Base-by-base conservation (phyloP, 495 filamentous ascomycete species). In the Durotheca rogersii region DNA sequence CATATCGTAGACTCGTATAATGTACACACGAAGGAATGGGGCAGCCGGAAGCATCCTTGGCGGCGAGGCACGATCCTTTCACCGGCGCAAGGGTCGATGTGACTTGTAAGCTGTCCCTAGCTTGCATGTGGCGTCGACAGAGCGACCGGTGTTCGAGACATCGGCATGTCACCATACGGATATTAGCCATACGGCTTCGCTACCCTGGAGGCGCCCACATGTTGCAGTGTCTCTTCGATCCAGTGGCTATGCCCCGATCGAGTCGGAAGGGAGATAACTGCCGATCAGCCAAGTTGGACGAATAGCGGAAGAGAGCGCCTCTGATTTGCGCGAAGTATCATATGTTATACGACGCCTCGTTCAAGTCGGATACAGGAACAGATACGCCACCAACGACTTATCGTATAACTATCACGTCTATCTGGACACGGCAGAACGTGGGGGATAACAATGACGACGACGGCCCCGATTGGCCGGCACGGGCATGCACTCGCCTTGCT, bases 121-220 rank as follows among this genome's bases (percentile, higher is more conserved):
- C 23, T 27, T 27, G 23, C 9, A 27, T 27, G 23, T 27, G 9
- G 23, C 23, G 23, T 4, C 23, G 4, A 27, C 23, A 9, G 23
- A 27, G 23, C 4, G 9, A 27, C 4, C 32, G 18, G 31, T 53
- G 49, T 44, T 41, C 32, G 38, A 12, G 41, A 41, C 17, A 38
- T 50, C 53, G n/a, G n/a, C n/a, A 52, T 58, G 40, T 53, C 55
- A 58, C 45, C 30, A 20, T 45, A 53, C 55, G 41, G 40, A 11
- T 5, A n/a, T n/a, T n/a, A 41, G 41, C 16, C 39, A 19, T 33
- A 38, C 16, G 9, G 15, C 33, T n/a, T 1, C 12, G 49, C 37
- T 48, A 53, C 23, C 34, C 43, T 29, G 19, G 19, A 21, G 40
- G 34, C 6, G 40, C 25, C 48, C 17, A 33, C 31, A n/a, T 31